Evolutionary conservation across 2,329 filamentous ascomycete species (phyloP), one percentile per base, ranked within the genome.

Genomic region (Akanthomyces uredinophilus): DNA sequence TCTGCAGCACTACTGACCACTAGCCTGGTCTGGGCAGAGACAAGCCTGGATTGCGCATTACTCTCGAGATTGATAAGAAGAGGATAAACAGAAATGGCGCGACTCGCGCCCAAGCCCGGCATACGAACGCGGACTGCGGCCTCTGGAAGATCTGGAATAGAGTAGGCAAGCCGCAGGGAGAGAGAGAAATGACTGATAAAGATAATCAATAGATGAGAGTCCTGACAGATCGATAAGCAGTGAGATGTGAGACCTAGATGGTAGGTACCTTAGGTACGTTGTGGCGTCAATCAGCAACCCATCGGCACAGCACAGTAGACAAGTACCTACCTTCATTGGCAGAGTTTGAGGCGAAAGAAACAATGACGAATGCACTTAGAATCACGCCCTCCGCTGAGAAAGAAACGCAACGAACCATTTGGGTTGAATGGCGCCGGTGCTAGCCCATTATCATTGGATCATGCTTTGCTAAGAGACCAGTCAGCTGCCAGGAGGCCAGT

Each of bases 31-130:
- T 44, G 24, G 55, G 20, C 32, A 27, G 20, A 39, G 55, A 39
- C 54, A 46, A 47, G 54, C 20, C n/a, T 50, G 41, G 20, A 22
- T 49, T 20, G 32, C 56, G 29, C 35, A 51, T 47, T 59, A 57
- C 43, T 57, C 44, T 57, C 44, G 3, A 58, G 57, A 60, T 60
- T 60, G 57, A 60, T 60, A 60, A 60, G 57, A 50, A 16, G 29
- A 41, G 37, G 7, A 22, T 43, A 14, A 57, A 57, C n/a, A 49
- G 24, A n/a, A 49, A 58, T 58, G 32, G 22, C 55, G 55, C 55
- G 55, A 58, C 55, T 39, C 43, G 20, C 13, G n/a, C 32, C 16
- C 39, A 46, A 35, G 44, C 24, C 41, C 13, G 14, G 39, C n/a
- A 37, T 37, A 50, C 44, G 44, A 50, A 58, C 32, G 32, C 44